phyloP scores from a whole-genome alignment of 2,329 filamentous ascomycete species.

The Aspergillus sp. region DNA sequence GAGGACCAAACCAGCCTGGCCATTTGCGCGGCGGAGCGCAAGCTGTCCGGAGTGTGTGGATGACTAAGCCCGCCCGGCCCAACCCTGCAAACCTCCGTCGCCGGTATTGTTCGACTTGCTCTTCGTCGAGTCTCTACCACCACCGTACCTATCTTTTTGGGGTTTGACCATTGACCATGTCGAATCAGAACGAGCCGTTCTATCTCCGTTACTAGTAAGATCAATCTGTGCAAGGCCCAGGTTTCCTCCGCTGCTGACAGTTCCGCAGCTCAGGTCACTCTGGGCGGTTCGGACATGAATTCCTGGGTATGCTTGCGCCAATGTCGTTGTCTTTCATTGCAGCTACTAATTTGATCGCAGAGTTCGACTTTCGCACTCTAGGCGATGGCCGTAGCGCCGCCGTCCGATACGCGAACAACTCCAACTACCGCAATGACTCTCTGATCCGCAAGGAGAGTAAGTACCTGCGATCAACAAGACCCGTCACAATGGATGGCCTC shows the following conservation, averaged over 20 bases:
- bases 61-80: slow-evolving; percentile 41
- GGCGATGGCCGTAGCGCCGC: slow-evolving; percentile 91
- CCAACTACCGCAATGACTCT: slow-evolving; percentile 98
- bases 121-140: background rate
- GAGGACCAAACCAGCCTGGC: slow-evolving; percentile 37
- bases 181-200: slow-evolving; percentile 75
- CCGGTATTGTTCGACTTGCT: background rate
- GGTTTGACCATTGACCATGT: slow-evolving; percentile 51
- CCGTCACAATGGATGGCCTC: slow-evolving; percentile 5
- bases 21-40: slow-evolving; percentile 38
- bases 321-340: slow-evolving; percentile 16
- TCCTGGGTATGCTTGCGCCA: slow-evolving; percentile 67
- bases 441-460: slow-evolving; percentile 98
- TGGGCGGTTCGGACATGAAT: slow-evolving; percentile 96
- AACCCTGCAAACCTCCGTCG: slow-evolving; percentile 16
- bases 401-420: slow-evolving; percentile 97
- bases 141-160: background rate
- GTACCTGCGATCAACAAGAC: slow-evolving; percentile 34
- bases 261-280: slow-evolving; percentile 84
- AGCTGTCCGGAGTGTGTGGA: slow-evolving; percentile 43
- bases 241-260: slow-evolving; percentile 43
- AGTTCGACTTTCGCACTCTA: slow-evolving; percentile 93
- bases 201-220: slow-evolving; percentile 96
- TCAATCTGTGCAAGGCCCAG: slow-evolving; percentile 29
- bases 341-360: slow-evolving; percentile 49